Evolutionary conservation across 805 yeast genomes (phyloP), one percentile per base, ranked within the genome.

Genomic region (Komagataella phaffii): DNA sequence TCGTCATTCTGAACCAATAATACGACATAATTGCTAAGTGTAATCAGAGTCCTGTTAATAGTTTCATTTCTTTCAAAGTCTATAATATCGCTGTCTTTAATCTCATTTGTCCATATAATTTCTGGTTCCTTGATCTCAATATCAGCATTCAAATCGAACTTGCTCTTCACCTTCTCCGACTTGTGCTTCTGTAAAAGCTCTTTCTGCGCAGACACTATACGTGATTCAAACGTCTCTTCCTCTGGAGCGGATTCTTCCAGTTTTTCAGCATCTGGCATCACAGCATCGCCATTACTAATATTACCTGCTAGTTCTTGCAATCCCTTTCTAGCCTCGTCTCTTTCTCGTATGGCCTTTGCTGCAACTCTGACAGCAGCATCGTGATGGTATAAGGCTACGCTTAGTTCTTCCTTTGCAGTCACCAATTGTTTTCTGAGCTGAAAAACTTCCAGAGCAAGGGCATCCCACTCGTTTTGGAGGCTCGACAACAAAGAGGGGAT

Each of bases 341-440:
- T 69, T 58, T 90, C 96, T 52, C 74, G 73, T n/a, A 83, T 69
- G 1, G 88, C 80, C 40, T 75, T 73, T 0, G 95, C 81, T 1
- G 91, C 95, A 1, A 90, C 96, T 52, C 90, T 71, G 3, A 85
- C 81, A 2, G 96, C 95, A 0, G 97, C 96, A 63, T 90, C 98
- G 56, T 86, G 86, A 60, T 83, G 84, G 59, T 88, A 90, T 45
- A 89, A 67, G 0, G 96, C 83, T 2, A 84, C 69, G 30, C 93
- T 82, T 49, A 90, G 69, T 59, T 88, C 91, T 57, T 85, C 79
- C 53, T 84, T 76, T 1, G 89, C 74, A 21, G 71, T 70, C 50
- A 73, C 76, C 44, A 89, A 70, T 57, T 85, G 88, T 61, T 86
- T 85, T 54, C 93, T 74, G 55, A 90, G 68, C 45, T 81, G 76